Conservation (phyloP, 108 stramenopile species). For the Cyclotella distinguenda region DNA sequence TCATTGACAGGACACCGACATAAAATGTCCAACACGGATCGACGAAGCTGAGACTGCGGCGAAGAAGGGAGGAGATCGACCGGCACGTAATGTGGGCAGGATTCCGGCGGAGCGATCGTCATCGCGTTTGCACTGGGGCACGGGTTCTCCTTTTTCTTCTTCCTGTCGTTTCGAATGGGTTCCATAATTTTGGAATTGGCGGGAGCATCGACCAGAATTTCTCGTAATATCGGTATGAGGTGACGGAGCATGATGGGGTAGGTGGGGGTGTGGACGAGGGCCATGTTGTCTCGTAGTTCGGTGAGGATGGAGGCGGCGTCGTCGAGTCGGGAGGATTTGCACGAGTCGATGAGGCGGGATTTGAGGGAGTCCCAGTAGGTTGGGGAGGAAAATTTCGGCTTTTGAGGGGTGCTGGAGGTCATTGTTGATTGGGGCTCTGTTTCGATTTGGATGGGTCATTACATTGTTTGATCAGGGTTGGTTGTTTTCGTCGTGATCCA, state of each 20-base stretch:
- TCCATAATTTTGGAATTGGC: too few relatives aligned
- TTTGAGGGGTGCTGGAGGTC: not conserved
- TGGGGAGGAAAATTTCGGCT: not conserved
- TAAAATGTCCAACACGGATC: not conserved
- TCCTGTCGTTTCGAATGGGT: not conserved
- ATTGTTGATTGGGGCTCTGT: not conserved
- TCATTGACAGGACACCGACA: conserved; percentile 2
- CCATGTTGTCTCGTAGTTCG: conserved; percentile 5
- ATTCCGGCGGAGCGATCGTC: not conserved
- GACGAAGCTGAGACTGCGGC: not conserved
- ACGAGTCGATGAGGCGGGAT: not conserved
- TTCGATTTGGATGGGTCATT: too few relatives aligned
- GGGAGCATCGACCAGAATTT: not conserved
- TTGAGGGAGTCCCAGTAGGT: conserved; percentile 7
- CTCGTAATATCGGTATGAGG: not conserved
- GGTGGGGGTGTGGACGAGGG: not conserved
- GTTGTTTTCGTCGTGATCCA: too few relatives aligned
- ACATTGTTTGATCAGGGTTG: too few relatives aligned
- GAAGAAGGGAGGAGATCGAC: too few relatives aligned
- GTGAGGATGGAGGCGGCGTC: conserved; percentile 6
- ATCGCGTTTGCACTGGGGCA: not conserved
- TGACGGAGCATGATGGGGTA: not conserved
- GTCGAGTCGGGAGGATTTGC: conserved; percentile 2
- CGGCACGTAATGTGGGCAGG: not conserved
- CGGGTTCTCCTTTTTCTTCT: not conserved